Base-by-base conservation (phyloP, 1,139 yeast species). In the Saccharomyces hybrid region DNA sequence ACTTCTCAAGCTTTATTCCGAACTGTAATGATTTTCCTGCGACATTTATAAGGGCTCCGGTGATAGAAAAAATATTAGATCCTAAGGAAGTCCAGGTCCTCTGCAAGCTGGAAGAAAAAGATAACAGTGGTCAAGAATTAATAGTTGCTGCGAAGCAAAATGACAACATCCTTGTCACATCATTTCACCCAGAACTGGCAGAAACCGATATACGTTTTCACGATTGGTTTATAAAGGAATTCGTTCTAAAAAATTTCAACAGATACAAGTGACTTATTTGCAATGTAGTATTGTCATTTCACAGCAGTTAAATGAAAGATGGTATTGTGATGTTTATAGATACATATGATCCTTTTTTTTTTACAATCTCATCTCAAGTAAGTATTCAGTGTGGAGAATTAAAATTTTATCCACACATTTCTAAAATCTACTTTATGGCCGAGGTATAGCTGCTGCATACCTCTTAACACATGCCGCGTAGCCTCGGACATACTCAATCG, bases 151-250 rank as follows among this genome's bases (percentile, higher is more conserved):
- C 86, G 2, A 75, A 81, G 63, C 91, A 87, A 67, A 53, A 55
- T 29, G 88, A 86, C 0, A 76, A 76, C 51, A 74, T 80, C 42
- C 69, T 87, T 52, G 95, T 91, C 1, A 87, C 93, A 0, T 82
- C 90, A 1, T 87, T 88, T 70, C 96, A 87, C 67, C 96, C 95
- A 0, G 96, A 87, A 67, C 74, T 87, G 44, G 74, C 86, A 1
- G 64, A 60, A 29, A 69, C 67, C 9, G 89, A 85, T 61, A 64
- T 68, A 48, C 71, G 86, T 42, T 81, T 87, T 64, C 96, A 87
- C 67, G 76, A 79, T 63, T 87, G 90, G 88, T 87, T 85, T 68
- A 64, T 86, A 49, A 76, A 77, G 16, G 19, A 32, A 41, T n/a
- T 16, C 16, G 24, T 27, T 26, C 44, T 29, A 38, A 44, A 29